A percentile compares a stretch with the other conserved stretches of the same genome.
Conservation (phyloP, 495 filamentous ascomycete genomes). For the Lasiosphaeria hispida region DNA sequence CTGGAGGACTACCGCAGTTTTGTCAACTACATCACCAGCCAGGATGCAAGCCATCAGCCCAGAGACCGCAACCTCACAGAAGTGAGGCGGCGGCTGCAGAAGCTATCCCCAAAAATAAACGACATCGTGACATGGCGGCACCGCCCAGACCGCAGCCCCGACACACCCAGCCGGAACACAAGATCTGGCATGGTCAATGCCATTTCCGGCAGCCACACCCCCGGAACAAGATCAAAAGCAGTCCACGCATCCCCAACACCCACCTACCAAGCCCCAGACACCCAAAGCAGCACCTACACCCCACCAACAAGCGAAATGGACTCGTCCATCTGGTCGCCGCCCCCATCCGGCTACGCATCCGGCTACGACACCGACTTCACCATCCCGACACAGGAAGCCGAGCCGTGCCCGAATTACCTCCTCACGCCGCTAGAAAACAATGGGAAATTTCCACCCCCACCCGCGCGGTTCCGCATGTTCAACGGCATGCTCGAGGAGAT, state of each 20-base stretch:
- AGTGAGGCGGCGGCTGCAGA: background rate
- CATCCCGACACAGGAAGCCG: background rate
- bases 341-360: background rate
- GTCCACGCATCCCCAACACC: too few species aligned
- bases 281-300: too few species aligned
- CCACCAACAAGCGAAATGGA: too few species aligned
- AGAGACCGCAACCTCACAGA: background rate
- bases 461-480: background rate
- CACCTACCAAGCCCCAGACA: too few species aligned
- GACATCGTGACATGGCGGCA: background rate
- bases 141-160: background rate
- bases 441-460: background rate
- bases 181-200: background rate
- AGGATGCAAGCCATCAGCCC: background rate
- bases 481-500: conserved; percentile 8
- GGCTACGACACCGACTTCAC: background rate
- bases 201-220: too few species aligned
- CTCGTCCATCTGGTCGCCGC: background rate
- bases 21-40: background rate
- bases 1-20: conserved; percentile 2
- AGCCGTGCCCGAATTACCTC: background rate
- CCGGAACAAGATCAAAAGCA: too few species aligned
- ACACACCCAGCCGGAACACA: background rate
- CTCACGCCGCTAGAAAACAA: background rate
- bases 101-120: conserved; percentile 1